phyloP scores from a whole-genome alignment of 495 filamentous ascomycete species.

The Trypethelium eluteriae region DNA sequence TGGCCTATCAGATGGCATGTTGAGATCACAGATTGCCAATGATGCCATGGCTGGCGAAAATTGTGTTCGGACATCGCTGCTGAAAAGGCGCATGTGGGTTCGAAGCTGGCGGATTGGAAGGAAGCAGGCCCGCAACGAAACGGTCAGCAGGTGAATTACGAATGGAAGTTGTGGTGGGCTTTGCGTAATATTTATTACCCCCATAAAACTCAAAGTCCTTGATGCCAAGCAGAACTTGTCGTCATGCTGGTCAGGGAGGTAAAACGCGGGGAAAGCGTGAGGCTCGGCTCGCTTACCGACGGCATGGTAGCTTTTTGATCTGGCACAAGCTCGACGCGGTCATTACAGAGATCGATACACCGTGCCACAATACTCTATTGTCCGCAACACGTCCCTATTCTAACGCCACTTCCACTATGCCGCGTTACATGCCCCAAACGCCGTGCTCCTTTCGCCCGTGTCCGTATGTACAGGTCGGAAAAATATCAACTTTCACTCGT shows the following conservation, averaged over 20 bases:
- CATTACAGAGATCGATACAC: too few species aligned
- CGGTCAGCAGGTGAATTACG: neutral
- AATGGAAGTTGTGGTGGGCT: neutral
- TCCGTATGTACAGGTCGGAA: neutral
- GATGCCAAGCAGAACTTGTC: neutral
- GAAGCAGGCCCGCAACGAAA: neutral
- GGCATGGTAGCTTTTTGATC: neutral
- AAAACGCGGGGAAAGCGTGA: neutral
- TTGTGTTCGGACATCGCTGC: neutral
- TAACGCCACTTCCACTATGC: constrained; percentile 7
- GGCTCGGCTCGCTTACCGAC: constrained; percentile 8
- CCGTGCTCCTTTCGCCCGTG: constrained; percentile 8
- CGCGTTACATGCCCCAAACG: neutral
- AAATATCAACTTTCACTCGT: neutral
- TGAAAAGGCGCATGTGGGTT: neutral
- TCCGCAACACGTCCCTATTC: neutral
- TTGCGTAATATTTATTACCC: constrained; percentile 13
- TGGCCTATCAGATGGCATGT: neutral
- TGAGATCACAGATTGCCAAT: neutral
- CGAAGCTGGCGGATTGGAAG: neutral
- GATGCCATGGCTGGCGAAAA: neutral
- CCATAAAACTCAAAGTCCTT: constrained; percentile 1
- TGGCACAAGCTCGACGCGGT: too few species aligned
- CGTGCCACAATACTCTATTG: too few species aligned
- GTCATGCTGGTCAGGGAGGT: neutral